Conservation (phyloP, 2,329 filamentous ascomycete genomes). For the Triangularia verruculosa region DNA sequence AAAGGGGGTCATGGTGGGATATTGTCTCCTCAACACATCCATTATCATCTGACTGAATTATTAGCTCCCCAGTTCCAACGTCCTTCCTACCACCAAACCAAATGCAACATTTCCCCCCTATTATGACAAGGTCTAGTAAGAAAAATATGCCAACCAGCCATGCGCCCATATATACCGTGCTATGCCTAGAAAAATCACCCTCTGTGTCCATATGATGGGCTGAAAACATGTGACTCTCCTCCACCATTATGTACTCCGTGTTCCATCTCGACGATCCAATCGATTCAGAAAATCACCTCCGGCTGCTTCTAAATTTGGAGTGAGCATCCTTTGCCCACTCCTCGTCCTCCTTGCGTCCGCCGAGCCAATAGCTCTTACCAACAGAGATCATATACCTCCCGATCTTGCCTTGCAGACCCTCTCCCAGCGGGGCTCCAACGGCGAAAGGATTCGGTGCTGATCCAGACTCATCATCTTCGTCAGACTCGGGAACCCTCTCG, state of each 20-base stretch:
- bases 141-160: background rate
- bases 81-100: background rate
- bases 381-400: conserved; percentile 76
- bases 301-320: conserved; percentile 35
- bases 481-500: conserved; percentile 41
- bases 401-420: conserved; percentile 74
- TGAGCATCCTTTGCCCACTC: conserved; percentile 64
- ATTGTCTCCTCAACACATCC: background rate
- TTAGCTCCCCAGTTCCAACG: background rate
- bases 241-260: background rate
- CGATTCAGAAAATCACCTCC: conserved; percentile 1
- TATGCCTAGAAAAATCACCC: background rate
- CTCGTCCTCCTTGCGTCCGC: conserved; percentile 57
- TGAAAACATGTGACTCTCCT: background rate
- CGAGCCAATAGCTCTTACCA: conserved; percentile 78
- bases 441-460: conserved; percentile 60
- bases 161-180: background rate
- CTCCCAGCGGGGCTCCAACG: conserved; percentile 65
- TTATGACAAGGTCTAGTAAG: background rate
- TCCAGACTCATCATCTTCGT: conserved; percentile 38
- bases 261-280: background rate
- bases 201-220: background rate
- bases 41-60: background rate
- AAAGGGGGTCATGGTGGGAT: conserved; percentile 6
- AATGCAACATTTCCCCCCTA: background rate